Evolutionary conservation across 169 alveolate genomes (phyloP), one percentile per base, ranked within the genome.

Genomic region (Cryptosporidium viatorum): DNA sequence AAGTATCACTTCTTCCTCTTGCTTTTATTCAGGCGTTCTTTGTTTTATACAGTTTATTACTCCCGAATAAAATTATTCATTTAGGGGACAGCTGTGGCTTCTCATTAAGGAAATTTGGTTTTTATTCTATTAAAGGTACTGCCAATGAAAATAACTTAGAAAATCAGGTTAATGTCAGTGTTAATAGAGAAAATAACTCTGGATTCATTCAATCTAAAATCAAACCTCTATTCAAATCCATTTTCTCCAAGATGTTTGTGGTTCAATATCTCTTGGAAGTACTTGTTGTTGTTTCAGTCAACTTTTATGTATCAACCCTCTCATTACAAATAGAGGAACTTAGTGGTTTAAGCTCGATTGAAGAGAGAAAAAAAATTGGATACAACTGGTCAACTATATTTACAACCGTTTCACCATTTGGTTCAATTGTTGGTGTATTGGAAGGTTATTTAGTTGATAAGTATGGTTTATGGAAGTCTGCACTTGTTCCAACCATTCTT

Each of bases 311-410:
- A 3, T 80, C 89, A 21, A 80, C 89, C 39, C 62, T 80, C 12
- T 80, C 89, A 9, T 45, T 80, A 10, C 89, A 80, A 62, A 80
- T 80, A 80, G 89, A 80, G 48, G 89, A 80, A 26, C 52, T 80
- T 16, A 59, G 75, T n/a, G 51, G 51, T 43, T 45, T 80, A 60
- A 33, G 68, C 37, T 23, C 65, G 29, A 41, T 41, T 26, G 74
- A 62, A 41, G 80, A 62, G 39, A 59, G 89, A 37, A 59, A 62
- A n/a, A 62, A 59, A 33, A 8, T 62, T 14, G 89, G 89, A 21
- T 67, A 80, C n/a, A 41, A 59, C 51, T 80, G 89, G 89, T 80
- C 89, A 41, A 80, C 89, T 8, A 62, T 80, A 8, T 80, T 80
- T 9, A 80, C 89, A 43, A 59, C 70, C n/a, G 43, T 80, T n/a